Evolutionary conservation across 2,329 filamentous ascomycete species (phyloP).

Genomic region (Fusarium pseudocircinatum): DNA sequence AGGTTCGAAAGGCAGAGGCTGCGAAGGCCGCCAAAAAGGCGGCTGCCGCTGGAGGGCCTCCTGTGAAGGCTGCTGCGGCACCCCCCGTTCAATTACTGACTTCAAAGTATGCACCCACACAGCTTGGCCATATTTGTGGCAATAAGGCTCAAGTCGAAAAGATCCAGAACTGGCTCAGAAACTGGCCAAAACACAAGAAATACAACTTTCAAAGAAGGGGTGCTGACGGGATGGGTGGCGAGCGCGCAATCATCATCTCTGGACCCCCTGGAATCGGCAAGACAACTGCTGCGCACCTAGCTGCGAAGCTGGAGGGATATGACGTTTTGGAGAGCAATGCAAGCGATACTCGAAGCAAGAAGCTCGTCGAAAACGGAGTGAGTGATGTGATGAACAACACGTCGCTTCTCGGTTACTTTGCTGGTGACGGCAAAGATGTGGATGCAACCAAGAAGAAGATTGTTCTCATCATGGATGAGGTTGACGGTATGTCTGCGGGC

Average conservation of each 20-base stretch:
- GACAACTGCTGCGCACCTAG: conserved; percentile 94
- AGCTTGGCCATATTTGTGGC: conserved; percentile 88
- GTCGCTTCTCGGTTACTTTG: conserved; percentile 90
- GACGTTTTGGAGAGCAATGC: conserved; percentile 96
- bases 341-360: conserved; percentile 95
- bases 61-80: conserved; percentile 49
- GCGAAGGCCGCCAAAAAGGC: conserved; percentile 60
- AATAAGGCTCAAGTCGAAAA: conserved; percentile 93
- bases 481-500: conserved; percentile 98
- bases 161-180: conserved; percentile 85
- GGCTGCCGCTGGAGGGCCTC: conserved; percentile 42
- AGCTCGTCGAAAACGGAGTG: conserved; percentile 88
- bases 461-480: conserved; percentile 97
- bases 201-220: conserved; percentile 85
- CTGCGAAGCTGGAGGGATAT: conserved; percentile 91
- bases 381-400: conserved; percentile 93
- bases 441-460: conserved; percentile 89
- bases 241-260: conserved; percentile 92
- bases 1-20: conserved; percentile 62
- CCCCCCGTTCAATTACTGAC: conserved; percentile 83
- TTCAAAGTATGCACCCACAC: conserved; percentile 90
- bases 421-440: conserved; percentile 81
- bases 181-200: conserved; percentile 82
- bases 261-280: conserved; percentile 97
- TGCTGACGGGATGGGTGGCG: conserved; percentile 82